Conservation (phyloP, 2,329 filamentous ascomycete genomes). For the Malbranchea zuffiana region DNA sequence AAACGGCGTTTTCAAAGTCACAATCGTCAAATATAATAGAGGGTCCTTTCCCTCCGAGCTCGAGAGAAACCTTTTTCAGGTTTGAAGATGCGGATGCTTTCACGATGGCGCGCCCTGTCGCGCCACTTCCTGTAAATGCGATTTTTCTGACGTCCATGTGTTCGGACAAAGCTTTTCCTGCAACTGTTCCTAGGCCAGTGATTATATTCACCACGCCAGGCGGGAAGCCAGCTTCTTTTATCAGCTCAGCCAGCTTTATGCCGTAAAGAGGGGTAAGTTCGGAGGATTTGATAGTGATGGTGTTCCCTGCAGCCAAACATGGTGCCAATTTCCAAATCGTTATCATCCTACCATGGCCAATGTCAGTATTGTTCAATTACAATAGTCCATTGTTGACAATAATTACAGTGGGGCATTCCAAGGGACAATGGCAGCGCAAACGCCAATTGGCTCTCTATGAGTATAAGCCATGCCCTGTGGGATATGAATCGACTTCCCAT, state of each 20-base stretch:
- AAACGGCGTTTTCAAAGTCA: conserved; percentile 21
- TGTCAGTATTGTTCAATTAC: not conserved
- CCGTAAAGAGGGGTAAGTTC: conserved; percentile 35
- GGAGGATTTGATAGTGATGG: conserved; percentile 36
- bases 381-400: too few species aligned
- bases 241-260: conserved; percentile 28
- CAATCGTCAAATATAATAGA: conserved; percentile 28
- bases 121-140: conserved; percentile 25
- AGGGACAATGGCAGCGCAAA: conserved; percentile 23
- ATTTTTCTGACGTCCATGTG: conserved; percentile 24
- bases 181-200: conserved; percentile 17
- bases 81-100: conserved; percentile 26
- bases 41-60: conserved; percentile 29
- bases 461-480: conserved; percentile 20
- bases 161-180: conserved; percentile 32
- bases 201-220: conserved; percentile 37
- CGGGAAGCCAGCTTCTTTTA: conserved; percentile 36
- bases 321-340: conserved; percentile 31
- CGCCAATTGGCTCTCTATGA: conserved; percentile 21
- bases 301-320: conserved; percentile 37
- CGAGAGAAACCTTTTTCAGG: conserved; percentile 26
- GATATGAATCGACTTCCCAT: conserved; percentile 19
- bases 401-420: conserved; percentile 24
- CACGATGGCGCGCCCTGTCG: conserved; percentile 34
- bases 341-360: not conserved